These are phyloP conservation scores for Albugo candida DNA, from an alignment of 352 stramenopile species.

Conservation along the genomic window DNA sequence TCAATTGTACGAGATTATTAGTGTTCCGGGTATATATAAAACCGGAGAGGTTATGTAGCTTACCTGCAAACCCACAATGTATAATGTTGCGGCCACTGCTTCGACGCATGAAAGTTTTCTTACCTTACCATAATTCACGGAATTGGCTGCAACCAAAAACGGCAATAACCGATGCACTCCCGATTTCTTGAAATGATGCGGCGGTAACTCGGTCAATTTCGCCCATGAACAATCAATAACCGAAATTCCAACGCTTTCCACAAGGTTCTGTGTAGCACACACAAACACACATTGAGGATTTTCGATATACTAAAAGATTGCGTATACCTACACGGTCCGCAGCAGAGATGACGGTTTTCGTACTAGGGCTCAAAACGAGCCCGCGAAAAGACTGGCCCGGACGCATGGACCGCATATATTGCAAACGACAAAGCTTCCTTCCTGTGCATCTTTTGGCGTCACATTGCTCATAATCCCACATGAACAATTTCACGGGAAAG, in stretches of 20 bases:
- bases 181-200: slow-evolving; percentile 74
- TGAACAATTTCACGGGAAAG: slow-evolving; percentile 72
- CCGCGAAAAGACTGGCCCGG: slow-evolving; percentile 85
- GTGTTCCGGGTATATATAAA: no score
- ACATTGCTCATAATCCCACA: slow-evolving; percentile 94
- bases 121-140: slow-evolving; percentile 96
- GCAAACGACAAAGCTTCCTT: slow-evolving; percentile 81
- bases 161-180: slow-evolving; percentile 91
- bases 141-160: slow-evolving; percentile 96
- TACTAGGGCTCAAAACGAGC: slow-evolving; percentile 87
- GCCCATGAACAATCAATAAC: slow-evolving; percentile 98
- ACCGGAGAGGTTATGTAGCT: background rate
- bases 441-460: slow-evolving; percentile 89
- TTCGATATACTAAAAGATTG: background rate
- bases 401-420: slow-evolving; percentile 85
- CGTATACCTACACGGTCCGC: slow-evolving; percentile 38
- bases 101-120: slow-evolving; percentile 94
- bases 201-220: slow-evolving; percentile 89
- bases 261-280: slow-evolving; percentile 17
- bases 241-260: slow-evolving; percentile 78
- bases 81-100: slow-evolving; percentile 92
- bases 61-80: slow-evolving; percentile 84
- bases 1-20: background rate
- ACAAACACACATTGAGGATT: background rate
- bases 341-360: slow-evolving; percentile 77